These are phyloP conservation scores for Fusarium albidum DNA, from an alignment of 2,329 filamentous ascomycete genomes.

Conservation along the genomic window DNA sequence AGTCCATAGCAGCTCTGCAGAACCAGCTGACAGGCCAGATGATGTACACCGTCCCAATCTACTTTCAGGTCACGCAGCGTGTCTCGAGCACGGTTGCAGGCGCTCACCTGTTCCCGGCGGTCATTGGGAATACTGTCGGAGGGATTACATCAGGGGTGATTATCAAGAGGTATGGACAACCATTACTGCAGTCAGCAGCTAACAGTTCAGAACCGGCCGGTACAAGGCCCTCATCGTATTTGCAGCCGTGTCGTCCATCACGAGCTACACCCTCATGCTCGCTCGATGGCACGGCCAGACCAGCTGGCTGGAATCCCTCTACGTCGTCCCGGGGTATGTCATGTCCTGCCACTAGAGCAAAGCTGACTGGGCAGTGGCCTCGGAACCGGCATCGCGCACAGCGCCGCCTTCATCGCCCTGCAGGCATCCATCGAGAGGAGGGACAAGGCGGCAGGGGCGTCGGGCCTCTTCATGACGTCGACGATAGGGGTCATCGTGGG, in stretches of 20 bases:
- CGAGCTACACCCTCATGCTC: conserved; percentile 61
- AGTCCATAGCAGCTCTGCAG: background rate
- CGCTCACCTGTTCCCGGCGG: conserved; percentile 70
- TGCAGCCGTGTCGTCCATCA: conserved; percentile 57
- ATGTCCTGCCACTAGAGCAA: background rate
- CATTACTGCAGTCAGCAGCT: background rate
- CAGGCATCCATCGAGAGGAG: conserved; percentile 49
- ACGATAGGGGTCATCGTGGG: conserved; percentile 51
- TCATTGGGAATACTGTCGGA: conserved; percentile 71
- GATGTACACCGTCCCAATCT: conserved; percentile 73
- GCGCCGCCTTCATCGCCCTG: conserved; percentile 52
- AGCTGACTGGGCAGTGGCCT: conserved; percentile 40
- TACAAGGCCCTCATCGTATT: conserved; percentile 65
- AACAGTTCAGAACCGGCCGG: conserved; percentile 57
- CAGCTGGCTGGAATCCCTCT: conserved; percentile 62
- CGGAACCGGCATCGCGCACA: conserved; percentile 51
- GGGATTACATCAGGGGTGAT: conserved; percentile 66
- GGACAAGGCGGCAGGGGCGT: conserved; percentile 51
- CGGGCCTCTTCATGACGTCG: conserved; percentile 49
- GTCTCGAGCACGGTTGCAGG: conserved; percentile 66
- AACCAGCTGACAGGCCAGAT: conserved; percentile 13
- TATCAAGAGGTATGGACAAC: conserved; percentile 54
- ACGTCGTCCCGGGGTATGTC: conserved; percentile 59
- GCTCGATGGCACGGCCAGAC: conserved; percentile 69
- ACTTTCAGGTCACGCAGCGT: conserved; percentile 71